A percentile compares a stretch with the other conserved stretches of the same genome.
Conservation (phyloP, 768 basidiomycete genomes). For the Rhizopogon vinicolor region DNA sequence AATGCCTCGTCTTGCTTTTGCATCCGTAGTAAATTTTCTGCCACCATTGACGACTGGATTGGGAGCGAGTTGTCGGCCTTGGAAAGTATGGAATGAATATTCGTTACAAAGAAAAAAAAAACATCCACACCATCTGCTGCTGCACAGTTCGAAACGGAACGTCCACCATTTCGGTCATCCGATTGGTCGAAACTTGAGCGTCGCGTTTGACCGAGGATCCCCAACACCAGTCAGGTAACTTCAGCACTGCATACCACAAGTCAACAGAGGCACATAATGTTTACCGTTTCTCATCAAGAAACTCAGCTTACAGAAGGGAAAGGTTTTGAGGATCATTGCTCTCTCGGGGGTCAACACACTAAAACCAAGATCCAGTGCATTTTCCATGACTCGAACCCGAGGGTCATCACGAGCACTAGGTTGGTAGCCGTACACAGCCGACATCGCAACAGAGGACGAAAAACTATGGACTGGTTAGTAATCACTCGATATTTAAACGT, state of each 20-base stretch:
- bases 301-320: slow-evolving; percentile 1
- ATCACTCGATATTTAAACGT: not conserved
- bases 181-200: not conserved
- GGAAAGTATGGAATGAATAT: no score
- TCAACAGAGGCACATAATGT: not conserved
- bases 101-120: not conserved
- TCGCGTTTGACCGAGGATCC: slow-evolving; percentile 4
- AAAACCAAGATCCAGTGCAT: not conserved
- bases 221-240: slow-evolving; percentile 6
- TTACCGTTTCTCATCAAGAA: not conserved
- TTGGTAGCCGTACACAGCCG: slow-evolving; percentile 1
- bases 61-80: no score
- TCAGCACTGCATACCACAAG: not conserved
- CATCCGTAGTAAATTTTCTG: slow-evolving; percentile 10
- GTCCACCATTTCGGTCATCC: slow-evolving; percentile 1
- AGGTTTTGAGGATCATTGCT: not conserved
- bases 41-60: slow-evolving; percentile 3
- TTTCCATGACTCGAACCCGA: not conserved
- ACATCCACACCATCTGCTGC: not conserved
- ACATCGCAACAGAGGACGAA: slow-evolving; percentile 1
- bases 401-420: not conserved
- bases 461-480: not conserved
- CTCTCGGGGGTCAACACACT: not conserved
- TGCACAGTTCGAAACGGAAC: not conserved
- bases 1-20: slow-evolving; percentile 4